These are phyloP conservation scores for Suillus lakei DNA, from an alignment of 768 basidiomycete genomes.

Conservation along the genomic window DNA sequence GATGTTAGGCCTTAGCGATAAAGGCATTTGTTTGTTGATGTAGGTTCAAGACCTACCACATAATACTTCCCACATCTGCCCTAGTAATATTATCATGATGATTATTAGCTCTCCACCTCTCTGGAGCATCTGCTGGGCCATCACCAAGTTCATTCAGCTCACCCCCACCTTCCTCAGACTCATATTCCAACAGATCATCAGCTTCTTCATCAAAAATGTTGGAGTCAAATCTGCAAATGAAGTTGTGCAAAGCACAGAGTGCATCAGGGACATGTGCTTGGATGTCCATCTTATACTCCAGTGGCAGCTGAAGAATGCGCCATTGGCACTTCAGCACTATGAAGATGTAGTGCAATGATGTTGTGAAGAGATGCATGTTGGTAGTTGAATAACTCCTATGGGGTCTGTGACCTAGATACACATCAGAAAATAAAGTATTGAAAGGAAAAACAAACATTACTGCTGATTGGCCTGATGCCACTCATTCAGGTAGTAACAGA, in stretches of 20 bases:
- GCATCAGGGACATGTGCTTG: slow-evolving; percentile 28
- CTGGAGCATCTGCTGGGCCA: too few relatives aligned
- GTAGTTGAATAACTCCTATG: slow-evolving; percentile 6
- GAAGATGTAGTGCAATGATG: not conserved
- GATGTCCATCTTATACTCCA: slow-evolving; percentile 16
- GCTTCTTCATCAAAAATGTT: not conserved
- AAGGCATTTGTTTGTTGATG: too few relatives aligned
- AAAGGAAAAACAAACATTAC: too few relatives aligned
- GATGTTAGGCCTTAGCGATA: too few relatives aligned
- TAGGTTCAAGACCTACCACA: too few relatives aligned
- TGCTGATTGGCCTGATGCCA: slow-evolving; percentile 5
- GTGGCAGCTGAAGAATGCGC: slow-evolving; percentile 10
- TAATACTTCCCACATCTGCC: too few relatives aligned
- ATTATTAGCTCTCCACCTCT: too few relatives aligned
- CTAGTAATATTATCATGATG: too few relatives aligned
- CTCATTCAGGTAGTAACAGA: not conserved
- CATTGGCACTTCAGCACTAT: slow-evolving; percentile 24
- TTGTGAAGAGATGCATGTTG: not conserved
- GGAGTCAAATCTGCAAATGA: slow-evolving; percentile 11
- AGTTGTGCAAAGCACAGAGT: slow-evolving; percentile 30
- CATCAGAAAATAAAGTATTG: too few relatives aligned
- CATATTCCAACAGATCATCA: too few relatives aligned
- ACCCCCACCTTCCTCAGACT: too few relatives aligned
- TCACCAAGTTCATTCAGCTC: not conserved
- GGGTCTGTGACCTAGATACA: not conserved